Conservation (phyloP, 2,329 filamentous ascomycete genomes). For the Aspergillus sp. region DNA sequence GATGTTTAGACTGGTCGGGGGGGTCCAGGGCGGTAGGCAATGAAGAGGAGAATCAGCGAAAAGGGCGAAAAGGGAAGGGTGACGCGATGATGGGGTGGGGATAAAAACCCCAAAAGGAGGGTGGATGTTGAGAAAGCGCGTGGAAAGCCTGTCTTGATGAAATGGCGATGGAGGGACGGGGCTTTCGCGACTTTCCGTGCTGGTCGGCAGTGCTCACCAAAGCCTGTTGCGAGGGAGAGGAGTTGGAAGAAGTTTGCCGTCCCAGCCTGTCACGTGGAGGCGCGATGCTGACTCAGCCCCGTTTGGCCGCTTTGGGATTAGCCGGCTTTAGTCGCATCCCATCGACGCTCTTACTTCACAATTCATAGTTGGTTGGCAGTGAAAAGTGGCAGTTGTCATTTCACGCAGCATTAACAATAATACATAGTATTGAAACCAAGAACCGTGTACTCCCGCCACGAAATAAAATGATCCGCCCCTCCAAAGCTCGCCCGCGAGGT, state of each 20-base stretch:
- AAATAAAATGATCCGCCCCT: neutral
- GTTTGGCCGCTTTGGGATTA: constrained; percentile 10
- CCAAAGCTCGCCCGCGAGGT: constrained; percentile 6
- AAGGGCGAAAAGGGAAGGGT: constrained; percentile 14
- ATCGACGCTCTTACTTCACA: neutral
- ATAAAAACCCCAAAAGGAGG: constrained; percentile 22
- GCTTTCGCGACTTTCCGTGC: constrained; percentile 37
- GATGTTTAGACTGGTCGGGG: constrained; percentile 28
- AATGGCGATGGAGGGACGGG: constrained; percentile 40
- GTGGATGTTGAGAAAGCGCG: constrained; percentile 33
- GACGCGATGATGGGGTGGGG: constrained; percentile 20
- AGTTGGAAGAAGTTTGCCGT: constrained; percentile 34
- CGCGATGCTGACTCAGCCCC: constrained; percentile 25
- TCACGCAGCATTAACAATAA: constrained; percentile 8
- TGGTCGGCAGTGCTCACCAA: constrained; percentile 36
- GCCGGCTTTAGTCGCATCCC: neutral
- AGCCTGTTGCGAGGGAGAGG: constrained; percentile 31
- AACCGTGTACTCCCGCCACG: neutral
- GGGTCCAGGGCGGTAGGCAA: constrained; percentile 22
- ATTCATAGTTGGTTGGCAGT: neutral
- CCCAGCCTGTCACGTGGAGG: constrained; percentile 25
- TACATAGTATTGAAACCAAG: constrained; percentile 4
- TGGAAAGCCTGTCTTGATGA: constrained; percentile 34
- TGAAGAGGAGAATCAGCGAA: constrained; percentile 21
- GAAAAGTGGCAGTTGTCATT: neutral